phyloP scores from a whole-genome alignment of 164 flowering plant genomes.

The Platanus orientalis region DNA sequence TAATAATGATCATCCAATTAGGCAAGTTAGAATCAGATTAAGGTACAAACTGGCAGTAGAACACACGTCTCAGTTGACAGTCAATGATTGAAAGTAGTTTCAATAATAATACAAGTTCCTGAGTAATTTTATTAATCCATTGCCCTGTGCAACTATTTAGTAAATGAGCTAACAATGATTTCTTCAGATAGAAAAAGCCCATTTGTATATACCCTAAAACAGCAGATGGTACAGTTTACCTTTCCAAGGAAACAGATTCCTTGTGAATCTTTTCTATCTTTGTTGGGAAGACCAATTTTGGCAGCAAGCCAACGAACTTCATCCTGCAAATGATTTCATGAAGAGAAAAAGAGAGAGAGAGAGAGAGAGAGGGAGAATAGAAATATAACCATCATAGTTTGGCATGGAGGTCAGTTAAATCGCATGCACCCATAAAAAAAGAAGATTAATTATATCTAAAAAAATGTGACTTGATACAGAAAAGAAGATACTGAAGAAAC shows the following conservation, averaged over 20 bases:
- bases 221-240: slow-evolving; percentile 36
- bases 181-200: neutral
- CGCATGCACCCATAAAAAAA: no score
- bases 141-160: neutral
- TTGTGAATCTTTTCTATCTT: slow-evolving; percentile 95
- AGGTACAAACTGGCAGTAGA: no score
- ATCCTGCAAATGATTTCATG: slow-evolving; percentile 44
- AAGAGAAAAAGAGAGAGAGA: neutral
- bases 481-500: no score
- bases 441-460: no score
- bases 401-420: no score
- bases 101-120: no score
- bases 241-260: slow-evolving; percentile 99
- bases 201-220: neutral
- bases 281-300: slow-evolving; percentile 72
- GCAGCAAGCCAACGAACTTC: slow-evolving; percentile 84
- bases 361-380: neutral
- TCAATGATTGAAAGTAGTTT: no score
- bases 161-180: neutral
- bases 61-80: no score
- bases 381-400: neutral
- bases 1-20: neutral
- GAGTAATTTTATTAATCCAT: no score
- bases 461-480: no score
- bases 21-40: neutral